These are phyloP conservation scores for Hebeloma cylindrosporum DNA, from an alignment of 768 basidiomycete species.

Conservation along the genomic window DNA sequence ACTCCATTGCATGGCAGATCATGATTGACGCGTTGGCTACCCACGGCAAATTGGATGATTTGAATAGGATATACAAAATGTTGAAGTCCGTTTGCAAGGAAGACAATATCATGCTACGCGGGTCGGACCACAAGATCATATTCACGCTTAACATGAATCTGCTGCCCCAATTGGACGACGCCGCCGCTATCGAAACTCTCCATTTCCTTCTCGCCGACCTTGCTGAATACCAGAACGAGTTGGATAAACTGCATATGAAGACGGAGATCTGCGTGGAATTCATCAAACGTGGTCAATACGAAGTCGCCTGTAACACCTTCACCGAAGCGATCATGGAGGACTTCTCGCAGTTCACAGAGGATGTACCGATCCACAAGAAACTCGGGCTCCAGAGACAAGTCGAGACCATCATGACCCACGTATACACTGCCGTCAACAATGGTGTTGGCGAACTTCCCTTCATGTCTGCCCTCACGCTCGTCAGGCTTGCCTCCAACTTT, in stretches of 20 bases:
- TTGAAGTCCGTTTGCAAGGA: conserved; percentile 34
- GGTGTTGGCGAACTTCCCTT: conserved; percentile 11
- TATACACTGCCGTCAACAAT: conserved; percentile 18
- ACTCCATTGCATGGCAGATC: conserved; percentile 51
- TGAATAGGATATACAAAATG: conserved; percentile 54
- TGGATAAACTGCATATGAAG: conserved; percentile 18
- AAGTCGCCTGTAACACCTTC: conserved; percentile 21
- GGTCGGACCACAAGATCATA: conserved; percentile 42
- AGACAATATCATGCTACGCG: conserved; percentile 35
- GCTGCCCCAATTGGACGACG: conserved; percentile 19
- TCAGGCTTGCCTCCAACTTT: conserved; percentile 33
- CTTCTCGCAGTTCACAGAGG: background rate
- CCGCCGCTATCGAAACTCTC: conserved; percentile 19
- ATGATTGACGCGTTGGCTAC: conserved; percentile 59
- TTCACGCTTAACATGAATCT: conserved; percentile 37
- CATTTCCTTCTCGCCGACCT: conserved; percentile 23
- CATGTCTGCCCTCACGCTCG: conserved; percentile 31
- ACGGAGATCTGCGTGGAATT: conserved; percentile 29
- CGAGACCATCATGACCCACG: conserved; percentile 23
- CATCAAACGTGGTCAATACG: conserved; percentile 29
- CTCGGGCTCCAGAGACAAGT: conserved; percentile 18
- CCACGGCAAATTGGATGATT: conserved; percentile 47
- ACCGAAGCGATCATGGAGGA: conserved; percentile 13
- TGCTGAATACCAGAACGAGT: conserved; percentile 3
- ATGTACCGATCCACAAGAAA: conserved; percentile 6